Conservation (phyloP, 2,329 filamentous ascomycete species). For the Arthrinium puccinioides region DNA sequence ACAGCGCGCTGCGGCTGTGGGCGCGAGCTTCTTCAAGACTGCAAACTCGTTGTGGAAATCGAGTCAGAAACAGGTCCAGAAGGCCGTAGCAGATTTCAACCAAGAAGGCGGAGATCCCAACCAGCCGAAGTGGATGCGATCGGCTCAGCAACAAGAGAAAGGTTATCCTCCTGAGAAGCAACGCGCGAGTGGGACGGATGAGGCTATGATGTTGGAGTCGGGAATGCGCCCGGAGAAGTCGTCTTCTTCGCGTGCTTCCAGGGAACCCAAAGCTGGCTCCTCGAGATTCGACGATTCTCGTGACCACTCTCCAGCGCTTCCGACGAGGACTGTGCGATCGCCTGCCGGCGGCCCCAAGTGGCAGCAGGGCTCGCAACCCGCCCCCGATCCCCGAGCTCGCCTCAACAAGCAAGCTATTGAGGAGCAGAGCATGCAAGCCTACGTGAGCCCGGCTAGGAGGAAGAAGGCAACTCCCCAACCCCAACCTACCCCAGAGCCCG, state of each 20-base stretch:
- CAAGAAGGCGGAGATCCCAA: slow-evolving; percentile 63
- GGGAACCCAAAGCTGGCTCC: slow-evolving; percentile 12
- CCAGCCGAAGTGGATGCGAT: slow-evolving; percentile 94
- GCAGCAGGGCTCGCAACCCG: slow-evolving; percentile 44
- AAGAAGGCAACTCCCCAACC: slow-evolving; percentile 56
- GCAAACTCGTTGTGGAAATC: slow-evolving; percentile 95
- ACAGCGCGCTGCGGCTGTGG: slow-evolving; percentile 75
- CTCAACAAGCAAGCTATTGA: slow-evolving; percentile 69
- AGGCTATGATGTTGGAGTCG: slow-evolving; percentile 73
- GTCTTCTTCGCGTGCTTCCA: slow-evolving; percentile 20
- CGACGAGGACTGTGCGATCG: slow-evolving; percentile 16
- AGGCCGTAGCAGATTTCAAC: slow-evolving; percentile 82
- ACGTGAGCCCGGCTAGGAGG: slow-evolving; percentile 78
- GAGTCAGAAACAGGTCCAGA: slow-evolving; percentile 85
- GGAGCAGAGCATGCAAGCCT: slow-evolving; percentile 74
- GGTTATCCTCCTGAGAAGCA: slow-evolving; percentile 24
- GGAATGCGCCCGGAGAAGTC: slow-evolving; percentile 47
- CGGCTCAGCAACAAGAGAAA: slow-evolving; percentile 47
- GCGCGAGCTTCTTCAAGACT: slow-evolving; percentile 81
- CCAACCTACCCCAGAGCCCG: slow-evolving; percentile 33
- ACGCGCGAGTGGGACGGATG: slow-evolving; percentile 49
- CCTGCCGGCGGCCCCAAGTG: slow-evolving; percentile 38
- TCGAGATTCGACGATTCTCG: slow-evolving; percentile 23
- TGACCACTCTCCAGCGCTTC: slow-evolving; percentile 42
- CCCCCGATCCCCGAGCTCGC: slow-evolving; percentile 46